Conservation (phyloP, 805 yeast genomes). For the Lachancea waltii region DNA sequence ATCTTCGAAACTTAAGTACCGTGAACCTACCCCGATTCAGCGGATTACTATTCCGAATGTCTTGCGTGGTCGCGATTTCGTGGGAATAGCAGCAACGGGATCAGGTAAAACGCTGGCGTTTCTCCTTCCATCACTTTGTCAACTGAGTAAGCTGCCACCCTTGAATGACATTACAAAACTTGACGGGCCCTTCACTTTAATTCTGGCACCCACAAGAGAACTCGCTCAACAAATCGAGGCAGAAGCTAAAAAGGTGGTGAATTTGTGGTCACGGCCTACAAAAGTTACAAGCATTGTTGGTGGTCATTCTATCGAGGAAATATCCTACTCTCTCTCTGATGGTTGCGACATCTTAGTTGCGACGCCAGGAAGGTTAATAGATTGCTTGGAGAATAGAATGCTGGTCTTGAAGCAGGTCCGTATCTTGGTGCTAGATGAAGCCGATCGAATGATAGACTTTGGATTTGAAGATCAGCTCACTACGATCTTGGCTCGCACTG, state of each 20-base stretch:
- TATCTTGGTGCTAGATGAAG: slow-evolving; percentile 82
- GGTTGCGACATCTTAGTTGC: slow-evolving; percentile 83
- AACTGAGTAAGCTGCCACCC: slow-evolving; percentile 42
- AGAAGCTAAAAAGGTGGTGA: slow-evolving; percentile 53
- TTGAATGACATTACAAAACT: slow-evolving; percentile 40
- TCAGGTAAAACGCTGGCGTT: slow-evolving; percentile 91
- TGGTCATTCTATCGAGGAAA: slow-evolving; percentile 79
- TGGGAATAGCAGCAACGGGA: slow-evolving; percentile 95
- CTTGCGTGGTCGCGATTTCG: slow-evolving; percentile 53
- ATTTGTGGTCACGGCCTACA: slow-evolving; percentile 33
- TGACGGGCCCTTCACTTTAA: slow-evolving; percentile 68
- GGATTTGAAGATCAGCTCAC: slow-evolving; percentile 83
- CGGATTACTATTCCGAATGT: slow-evolving; percentile 74
- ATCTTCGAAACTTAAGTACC: slow-evolving; percentile 38
- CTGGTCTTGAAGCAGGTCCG: slow-evolving; percentile 54
- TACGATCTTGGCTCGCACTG: slow-evolving; percentile 50
- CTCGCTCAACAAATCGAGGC: slow-evolving; percentile 78
- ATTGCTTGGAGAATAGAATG: slow-evolving; percentile 64
- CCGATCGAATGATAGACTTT: slow-evolving; percentile 92
- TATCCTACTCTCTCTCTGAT: slow-evolving; percentile 46
- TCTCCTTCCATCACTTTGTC: slow-evolving; percentile 61
- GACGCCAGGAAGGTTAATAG: slow-evolving; percentile 89
- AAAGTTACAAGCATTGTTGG: slow-evolving; percentile 70
- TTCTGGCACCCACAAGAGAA: slow-evolving; percentile 91
- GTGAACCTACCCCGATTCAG: slow-evolving; percentile 84